Conservation (phyloP, 805 yeast genomes). For the Scheffersomyces ergatensis region DNA sequence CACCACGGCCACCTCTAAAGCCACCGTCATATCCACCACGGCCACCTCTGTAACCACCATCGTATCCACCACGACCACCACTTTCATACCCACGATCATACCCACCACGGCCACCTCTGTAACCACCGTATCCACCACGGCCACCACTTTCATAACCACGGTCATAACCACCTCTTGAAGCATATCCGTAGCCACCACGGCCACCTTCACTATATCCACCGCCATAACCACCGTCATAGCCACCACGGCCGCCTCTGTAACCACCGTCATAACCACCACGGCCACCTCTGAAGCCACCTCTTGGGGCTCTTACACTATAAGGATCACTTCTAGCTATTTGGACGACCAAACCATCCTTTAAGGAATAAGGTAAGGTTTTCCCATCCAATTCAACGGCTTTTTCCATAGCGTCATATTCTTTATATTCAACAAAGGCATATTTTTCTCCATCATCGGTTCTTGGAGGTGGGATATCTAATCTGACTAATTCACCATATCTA, state of each 20-base stretch:
- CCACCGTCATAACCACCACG: conserved; percentile 19
- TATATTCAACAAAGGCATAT: conserved; percentile 63
- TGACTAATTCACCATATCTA: conserved; percentile 55
- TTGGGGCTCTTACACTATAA: conserved; percentile 35
- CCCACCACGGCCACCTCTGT: conserved; percentile 22
- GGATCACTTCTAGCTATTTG: conserved; percentile 60
- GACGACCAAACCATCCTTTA: conserved; percentile 43
- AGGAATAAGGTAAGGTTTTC: conserved; percentile 42
- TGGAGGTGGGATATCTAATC: conserved; percentile 64
- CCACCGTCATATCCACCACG: conserved; percentile 6
- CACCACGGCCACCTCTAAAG: conserved; percentile 5
- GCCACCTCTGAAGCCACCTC: conserved; percentile 27
- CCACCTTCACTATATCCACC: conserved; percentile 24
- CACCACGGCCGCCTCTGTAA: conserved; percentile 40
- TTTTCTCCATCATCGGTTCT: conserved; percentile 57
- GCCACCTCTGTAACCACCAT: conserved; percentile 8
- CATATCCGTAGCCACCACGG: conserved; percentile 14
- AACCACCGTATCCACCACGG: conserved; percentile 32
- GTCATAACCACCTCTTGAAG: conserved; percentile 19
- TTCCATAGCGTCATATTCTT: conserved; percentile 51
- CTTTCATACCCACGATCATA: conserved; percentile 23
- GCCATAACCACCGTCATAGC: conserved; percentile 29
- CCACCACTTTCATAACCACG: conserved; percentile 35
- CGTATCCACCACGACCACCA: conserved; percentile 21
- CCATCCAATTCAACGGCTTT: conserved; percentile 49